phyloP scores from a whole-genome alignment of 1,284 basidiomycete genomes.

The Tremellales sp. region DNA sequence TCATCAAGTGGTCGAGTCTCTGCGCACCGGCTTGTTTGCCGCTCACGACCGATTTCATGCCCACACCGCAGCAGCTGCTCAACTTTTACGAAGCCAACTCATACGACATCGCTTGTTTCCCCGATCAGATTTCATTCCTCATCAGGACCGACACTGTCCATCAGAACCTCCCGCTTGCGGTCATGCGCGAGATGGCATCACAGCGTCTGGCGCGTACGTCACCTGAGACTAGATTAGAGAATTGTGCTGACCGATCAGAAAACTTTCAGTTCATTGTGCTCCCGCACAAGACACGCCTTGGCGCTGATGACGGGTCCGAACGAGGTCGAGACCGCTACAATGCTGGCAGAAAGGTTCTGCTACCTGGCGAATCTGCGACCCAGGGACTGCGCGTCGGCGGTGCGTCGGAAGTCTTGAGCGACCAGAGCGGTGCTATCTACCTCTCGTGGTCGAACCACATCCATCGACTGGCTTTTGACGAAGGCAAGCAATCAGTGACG shows the following conservation, averaged over 20 bases:
- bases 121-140: slow-evolving; percentile 57
- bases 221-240: not conserved
- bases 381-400: slow-evolving; percentile 56
- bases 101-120: slow-evolving; percentile 49
- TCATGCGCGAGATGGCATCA: slow-evolving; percentile 91
- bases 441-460: slow-evolving; percentile 94
- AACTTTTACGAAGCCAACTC: slow-evolving; percentile 70
- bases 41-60: slow-evolving; percentile 86
- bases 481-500: slow-evolving; percentile 75
- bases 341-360: slow-evolving; percentile 55
- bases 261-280: slow-evolving; percentile 89
- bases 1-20: slow-evolving; percentile 89
- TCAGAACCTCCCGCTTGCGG: slow-evolving; percentile 67
- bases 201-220: slow-evolving; percentile 62
- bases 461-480: slow-evolving; percentile 77
- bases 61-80: slow-evolving; percentile 68
- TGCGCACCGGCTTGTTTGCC: slow-evolving; percentile 82
- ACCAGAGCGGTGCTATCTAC: slow-evolving; percentile 71
- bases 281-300: slow-evolving; percentile 37
- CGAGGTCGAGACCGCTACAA: slow-evolving; percentile 16
- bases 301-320: slow-evolving; percentile 12
- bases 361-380: slow-evolving; percentile 56
- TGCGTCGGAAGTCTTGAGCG: slow-evolving; percentile 65
- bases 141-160: slow-evolving; percentile 50
- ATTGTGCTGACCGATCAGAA: slow-evolving; percentile 53